These are phyloP conservation scores for Nemania bipapillata DNA, from an alignment of 2,329 filamentous ascomycete species.

Conservation along the genomic window DNA sequence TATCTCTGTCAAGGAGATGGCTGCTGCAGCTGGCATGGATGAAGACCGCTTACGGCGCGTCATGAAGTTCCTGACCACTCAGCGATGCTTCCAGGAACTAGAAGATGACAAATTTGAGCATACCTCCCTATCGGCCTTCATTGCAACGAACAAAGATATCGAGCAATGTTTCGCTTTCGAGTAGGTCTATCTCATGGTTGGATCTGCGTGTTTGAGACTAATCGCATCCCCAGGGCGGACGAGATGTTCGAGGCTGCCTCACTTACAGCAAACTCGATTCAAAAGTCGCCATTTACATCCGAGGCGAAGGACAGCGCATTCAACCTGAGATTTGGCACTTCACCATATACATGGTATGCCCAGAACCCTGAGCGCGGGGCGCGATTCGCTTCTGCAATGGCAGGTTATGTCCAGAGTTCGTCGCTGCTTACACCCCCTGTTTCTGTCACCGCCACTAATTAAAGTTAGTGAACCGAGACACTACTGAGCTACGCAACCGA, in stretches of 20 bases:
- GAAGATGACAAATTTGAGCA: conserved; percentile 30
- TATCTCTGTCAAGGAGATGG: conserved; percentile 25
- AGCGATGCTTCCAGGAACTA: conserved; percentile 34
- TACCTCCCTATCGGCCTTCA: conserved; percentile 30
- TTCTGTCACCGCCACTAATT: neutral
- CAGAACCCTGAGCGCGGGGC: conserved; percentile 25
- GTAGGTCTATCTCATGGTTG: conserved; percentile 2
- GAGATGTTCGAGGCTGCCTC: conserved; percentile 36
- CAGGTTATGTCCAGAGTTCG: conserved; percentile 33
- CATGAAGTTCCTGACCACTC: conserved; percentile 31
- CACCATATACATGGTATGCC: conserved; percentile 30
- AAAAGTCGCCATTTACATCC: conserved; percentile 21
- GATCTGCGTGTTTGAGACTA: neutral
- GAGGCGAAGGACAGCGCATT: conserved; percentile 25
- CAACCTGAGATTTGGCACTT: conserved; percentile 28
- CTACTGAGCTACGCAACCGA: conserved; percentile 31
- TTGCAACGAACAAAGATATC: conserved; percentile 30
- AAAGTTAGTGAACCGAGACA: conserved; percentile 31
- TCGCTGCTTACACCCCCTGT: neutral
- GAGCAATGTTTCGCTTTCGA: conserved; percentile 19
- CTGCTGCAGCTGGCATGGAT: conserved; percentile 27
- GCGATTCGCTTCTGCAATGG: conserved; percentile 34
- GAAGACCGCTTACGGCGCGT: conserved; percentile 28
- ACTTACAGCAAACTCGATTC: conserved; percentile 16
- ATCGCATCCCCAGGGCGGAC: conserved; percentile 9